These are phyloP conservation scores for Tricholoma flavovirens DNA, from an alignment of 768 basidiomycete species.

Conservation along the genomic window DNA sequence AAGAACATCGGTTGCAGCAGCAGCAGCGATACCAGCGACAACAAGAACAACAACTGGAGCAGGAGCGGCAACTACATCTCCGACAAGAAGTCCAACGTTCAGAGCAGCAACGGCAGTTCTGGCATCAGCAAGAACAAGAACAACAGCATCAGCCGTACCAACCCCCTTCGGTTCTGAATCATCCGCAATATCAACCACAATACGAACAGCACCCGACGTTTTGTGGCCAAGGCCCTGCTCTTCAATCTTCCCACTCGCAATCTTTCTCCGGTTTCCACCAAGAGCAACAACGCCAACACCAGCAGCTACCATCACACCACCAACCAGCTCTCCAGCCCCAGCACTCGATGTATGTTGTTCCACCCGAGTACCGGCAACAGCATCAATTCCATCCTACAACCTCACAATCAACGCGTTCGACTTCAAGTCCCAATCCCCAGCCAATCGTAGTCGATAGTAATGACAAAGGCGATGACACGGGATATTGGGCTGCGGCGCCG, in stretches of 20 bases:
- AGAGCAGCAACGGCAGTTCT: conserved; percentile 5
- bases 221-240: background rate
- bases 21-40: conserved; percentile 16
- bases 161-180: background rate
- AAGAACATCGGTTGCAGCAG: conserved; percentile 14
- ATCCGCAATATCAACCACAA: background rate
- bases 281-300: conserved; percentile 11
- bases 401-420: conserved; percentile 8
- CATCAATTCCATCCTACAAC: conserved; percentile 11
- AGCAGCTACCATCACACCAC: conserved; percentile 5
- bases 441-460: conserved; percentile 1
- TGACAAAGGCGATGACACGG: background rate
- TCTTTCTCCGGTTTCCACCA: conserved; percentile 19
- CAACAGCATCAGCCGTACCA: conserved; percentile 9
- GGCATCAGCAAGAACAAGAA: conserved; percentile 4
- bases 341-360: conserved; percentile 27
- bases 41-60: conserved; percentile 7
- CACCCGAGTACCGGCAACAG: conserved; percentile 18
- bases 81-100: conserved; percentile 11
- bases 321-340: conserved; percentile 16
- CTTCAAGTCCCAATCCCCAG: conserved; percentile 1
- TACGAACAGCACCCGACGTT: background rate
- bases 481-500: conserved; percentile 26
- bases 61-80: conserved; percentile 5
- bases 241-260: conserved; percentile 9